A percentile compares a stretch with the other conserved stretches of the same genome.
These are phyloP conservation scores for Protomyces inundatus DNA, from an alignment of 1,139 yeast species.

Conservation along the genomic window DNA sequence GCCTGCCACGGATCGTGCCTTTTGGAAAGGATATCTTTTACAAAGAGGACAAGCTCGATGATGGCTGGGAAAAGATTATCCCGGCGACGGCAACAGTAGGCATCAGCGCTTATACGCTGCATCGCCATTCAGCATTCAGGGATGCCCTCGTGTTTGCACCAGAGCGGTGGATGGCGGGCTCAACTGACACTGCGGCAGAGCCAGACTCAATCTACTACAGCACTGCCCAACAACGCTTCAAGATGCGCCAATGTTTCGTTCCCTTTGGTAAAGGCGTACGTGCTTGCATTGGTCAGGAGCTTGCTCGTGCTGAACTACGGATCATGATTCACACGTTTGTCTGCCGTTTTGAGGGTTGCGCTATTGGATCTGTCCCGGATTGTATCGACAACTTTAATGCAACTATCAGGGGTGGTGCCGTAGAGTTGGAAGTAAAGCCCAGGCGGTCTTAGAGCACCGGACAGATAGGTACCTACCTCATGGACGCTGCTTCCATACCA, in stretches of 20 bases:
- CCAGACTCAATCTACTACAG: not conserved
- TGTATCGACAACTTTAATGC: constrained; percentile 19
- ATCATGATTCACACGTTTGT: constrained; percentile 1
- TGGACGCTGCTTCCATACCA: too few relatives aligned
- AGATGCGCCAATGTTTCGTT: constrained; percentile 6
- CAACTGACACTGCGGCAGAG: not conserved
- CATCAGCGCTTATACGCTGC: constrained; percentile 15
- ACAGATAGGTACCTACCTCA: too few relatives aligned
- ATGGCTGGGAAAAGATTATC: constrained; percentile 21
- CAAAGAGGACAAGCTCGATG: constrained; percentile 18
- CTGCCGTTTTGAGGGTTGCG: not conserved
- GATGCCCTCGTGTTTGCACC: constrained; percentile 7
- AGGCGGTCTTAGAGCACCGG: too few relatives aligned
- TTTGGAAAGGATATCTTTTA: constrained; percentile 8
- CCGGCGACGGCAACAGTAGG: constrained; percentile 18
- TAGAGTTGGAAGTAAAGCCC: not conserved
- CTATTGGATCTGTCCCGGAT: not conserved
- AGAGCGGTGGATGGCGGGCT: not conserved
- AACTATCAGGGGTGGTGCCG: not conserved
- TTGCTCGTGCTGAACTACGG: constrained; percentile 10
- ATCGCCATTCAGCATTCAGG: constrained; percentile 8
- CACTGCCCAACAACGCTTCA: not conserved
- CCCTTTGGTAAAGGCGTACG: constrained; percentile 18
- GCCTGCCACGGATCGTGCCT: constrained; percentile 12
- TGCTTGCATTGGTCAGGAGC: constrained; percentile 23